phyloP scores from a whole-genome alignment of 208 protist species.

The Acanthamoeba pearcei region DNA sequence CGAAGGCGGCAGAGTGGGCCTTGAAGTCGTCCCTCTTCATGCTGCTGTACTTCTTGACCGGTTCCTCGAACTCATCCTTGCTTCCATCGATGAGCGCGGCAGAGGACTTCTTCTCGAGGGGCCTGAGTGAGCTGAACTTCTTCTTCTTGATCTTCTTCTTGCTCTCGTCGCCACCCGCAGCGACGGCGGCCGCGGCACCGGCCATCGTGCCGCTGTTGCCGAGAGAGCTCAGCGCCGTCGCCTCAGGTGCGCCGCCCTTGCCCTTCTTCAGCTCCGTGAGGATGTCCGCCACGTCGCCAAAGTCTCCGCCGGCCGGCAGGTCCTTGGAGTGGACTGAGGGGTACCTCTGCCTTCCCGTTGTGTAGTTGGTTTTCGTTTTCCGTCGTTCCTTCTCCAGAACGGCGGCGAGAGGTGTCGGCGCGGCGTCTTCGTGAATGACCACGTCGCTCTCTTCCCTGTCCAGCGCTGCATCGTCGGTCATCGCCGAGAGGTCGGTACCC shows the following conservation, averaged over 20 bases:
- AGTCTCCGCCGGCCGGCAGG: neutral
- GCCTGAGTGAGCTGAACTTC: neutral
- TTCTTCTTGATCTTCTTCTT: constrained; percentile 2
- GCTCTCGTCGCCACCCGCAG: neutral
- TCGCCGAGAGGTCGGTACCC: neutral
- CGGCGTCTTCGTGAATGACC: constrained; percentile 12
- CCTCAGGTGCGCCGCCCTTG: neutral
- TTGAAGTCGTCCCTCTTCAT: constrained; percentile 28
- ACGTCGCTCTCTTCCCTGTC: constrained; percentile 14
- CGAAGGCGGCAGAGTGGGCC: constrained; percentile 16
- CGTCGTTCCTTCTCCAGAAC: neutral
- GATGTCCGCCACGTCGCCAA: neutral
- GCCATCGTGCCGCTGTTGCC: too few relatives aligned
- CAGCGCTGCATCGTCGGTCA: neutral
- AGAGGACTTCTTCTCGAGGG: neutral
- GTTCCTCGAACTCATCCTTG: neutral
- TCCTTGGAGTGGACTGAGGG: neutral
- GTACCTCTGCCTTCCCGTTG: neutral
- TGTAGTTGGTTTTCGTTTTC: constrained; percentile 18
- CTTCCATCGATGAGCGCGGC: neutral
- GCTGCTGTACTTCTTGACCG: neutral
- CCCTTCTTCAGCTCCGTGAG: constrained; percentile 9
- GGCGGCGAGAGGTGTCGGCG: neutral
- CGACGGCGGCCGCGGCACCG: neutral
- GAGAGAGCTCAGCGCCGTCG: too few relatives aligned